These are phyloP conservation scores for Fusarium dimerum DNA, from an alignment of 2,329 filamentous ascomycete genomes.

Conservation along the genomic window DNA sequence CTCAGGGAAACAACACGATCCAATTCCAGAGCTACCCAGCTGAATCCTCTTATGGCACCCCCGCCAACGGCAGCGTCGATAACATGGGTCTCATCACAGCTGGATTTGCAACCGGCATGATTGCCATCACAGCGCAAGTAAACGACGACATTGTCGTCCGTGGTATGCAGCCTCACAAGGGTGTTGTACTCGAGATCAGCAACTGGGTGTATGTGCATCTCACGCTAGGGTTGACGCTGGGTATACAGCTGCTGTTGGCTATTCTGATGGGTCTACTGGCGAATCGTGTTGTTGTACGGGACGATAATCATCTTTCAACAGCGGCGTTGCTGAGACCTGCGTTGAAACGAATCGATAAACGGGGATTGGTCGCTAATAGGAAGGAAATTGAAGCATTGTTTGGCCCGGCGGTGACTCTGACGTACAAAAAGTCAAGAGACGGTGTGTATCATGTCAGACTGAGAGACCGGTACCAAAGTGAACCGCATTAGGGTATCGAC, in stretches of 20 bases:
- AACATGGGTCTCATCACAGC: conserved; percentile 40
- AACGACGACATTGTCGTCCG: conserved; percentile 28
- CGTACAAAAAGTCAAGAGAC: neutral
- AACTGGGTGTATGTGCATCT: conserved; percentile 33
- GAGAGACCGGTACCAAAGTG: neutral
- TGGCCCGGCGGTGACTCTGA: neutral
- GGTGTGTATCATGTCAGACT: neutral
- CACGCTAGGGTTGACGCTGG: conserved; percentile 34
- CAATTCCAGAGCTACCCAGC: conserved; percentile 43
- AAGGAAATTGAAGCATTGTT: neutral
- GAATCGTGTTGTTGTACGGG: neutral
- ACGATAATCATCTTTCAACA: neutral
- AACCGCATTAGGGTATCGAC: too few species aligned
- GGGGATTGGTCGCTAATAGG: neutral
- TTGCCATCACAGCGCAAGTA: conserved; percentile 34
- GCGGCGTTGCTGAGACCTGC: neutral
- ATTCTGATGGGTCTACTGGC: neutral
- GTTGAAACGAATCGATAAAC: neutral
- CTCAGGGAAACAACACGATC: conserved; percentile 9
- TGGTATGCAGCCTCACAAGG: conserved; percentile 34
- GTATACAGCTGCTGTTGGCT: conserved; percentile 32
- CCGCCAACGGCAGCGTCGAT: conserved; percentile 30
- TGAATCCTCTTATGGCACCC: conserved; percentile 39
- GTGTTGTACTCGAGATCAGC: conserved; percentile 33
- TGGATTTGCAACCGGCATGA: conserved; percentile 38